Evolutionary conservation across 2,329 filamentous ascomycete genomes (phyloP), one percentile per base, ranked within the genome.

Genomic region (Xylariaceae sp.): DNA sequence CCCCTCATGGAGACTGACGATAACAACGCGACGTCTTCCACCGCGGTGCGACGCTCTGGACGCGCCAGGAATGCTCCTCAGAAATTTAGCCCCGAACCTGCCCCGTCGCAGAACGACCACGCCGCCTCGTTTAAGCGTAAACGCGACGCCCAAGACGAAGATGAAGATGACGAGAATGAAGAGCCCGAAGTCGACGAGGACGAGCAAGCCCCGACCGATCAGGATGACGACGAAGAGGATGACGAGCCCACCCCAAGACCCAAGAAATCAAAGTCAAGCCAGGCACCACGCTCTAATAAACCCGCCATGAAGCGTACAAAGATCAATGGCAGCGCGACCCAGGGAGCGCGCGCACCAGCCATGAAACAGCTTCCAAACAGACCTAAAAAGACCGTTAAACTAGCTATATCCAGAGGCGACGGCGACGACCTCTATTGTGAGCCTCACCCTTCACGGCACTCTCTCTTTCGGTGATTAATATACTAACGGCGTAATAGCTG

Each of bases 271-370:
- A 60, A 65, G 55, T 56, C 69, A 53, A 63, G 69, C 61, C 69
- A 69, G 60, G 57, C 64, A 41, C 60, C 64, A 47, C 66, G 65
- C 54, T 54, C 69, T 33, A 76, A 68, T 61, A 81, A 81, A 59
- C 78, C 79, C 3, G 76, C 76, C 2, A 65, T 67, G 15, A 85
- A 85, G 65, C 82, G 81, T 61, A 72, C 79, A 37, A 85, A 81
- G 62, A 74, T 74, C 47, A 83, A 83, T 56, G 78, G 78, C 32
- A 64, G 68, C 19, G 67, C 67, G 32, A 63, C 56, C 8, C 57
- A 59, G 9, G 65, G 66, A 22, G 62, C 72, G 15, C 65, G 64
- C 40, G 49, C 53, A 38, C 50, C 57, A 26, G 52, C 52, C 6
- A 44, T 62, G 30, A 57, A 45, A 24, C 22, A 26, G 22, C 66